Evolutionary conservation across 208 protist species (phyloP), one percentile per base, ranked within the genome.

Genomic region (Leishmania arabica): DNA sequence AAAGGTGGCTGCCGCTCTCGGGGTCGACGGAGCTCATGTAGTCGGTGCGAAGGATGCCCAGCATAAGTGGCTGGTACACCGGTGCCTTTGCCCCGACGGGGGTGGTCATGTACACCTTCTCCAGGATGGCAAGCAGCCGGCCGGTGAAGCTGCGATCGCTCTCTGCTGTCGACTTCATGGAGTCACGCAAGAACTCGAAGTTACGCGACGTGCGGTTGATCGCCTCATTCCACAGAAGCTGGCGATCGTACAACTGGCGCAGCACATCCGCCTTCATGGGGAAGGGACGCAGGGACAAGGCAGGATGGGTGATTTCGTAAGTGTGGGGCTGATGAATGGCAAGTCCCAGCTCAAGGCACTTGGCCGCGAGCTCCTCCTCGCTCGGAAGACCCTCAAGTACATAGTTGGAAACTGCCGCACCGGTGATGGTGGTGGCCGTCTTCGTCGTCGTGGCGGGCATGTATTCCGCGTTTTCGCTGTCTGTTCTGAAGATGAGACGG

Each of bases 31-130:
- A 81, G 66, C 85, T 87, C 97, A 99, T 99, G 86, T 99, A 99
- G 82, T 99, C 98, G 24, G 95, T 95, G 68, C 98, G 90, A 72
- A 98, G 95, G 72, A 99, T 93, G 47, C 97, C 97, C 9, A 99
- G 90, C 91, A 96, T 97, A 27, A 95, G 83, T 8, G 85, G 84
- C 84, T 98, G 93, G 56, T 89, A 93, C 47, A 88, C 91, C 21
- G 91, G 77, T 1, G 8, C 72, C 5, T 68, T 70, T 11, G 83
- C 71, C n/a, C 83, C 84, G 5, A 72, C 70, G 9, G 84, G 81
- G 9, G 82, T 53, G 31, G 76, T 72, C 82, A 95, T 73, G 75
- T 98, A 97, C 9, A 98, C 92, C 49, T 84, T 75, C 65, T 95
- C 77, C 34, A 98, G 84, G 15, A 99, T 98, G 5, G 91, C n/a